Conservation (phyloP, 108 stramenopile species). For the Mediolabrus comicus region DNA sequence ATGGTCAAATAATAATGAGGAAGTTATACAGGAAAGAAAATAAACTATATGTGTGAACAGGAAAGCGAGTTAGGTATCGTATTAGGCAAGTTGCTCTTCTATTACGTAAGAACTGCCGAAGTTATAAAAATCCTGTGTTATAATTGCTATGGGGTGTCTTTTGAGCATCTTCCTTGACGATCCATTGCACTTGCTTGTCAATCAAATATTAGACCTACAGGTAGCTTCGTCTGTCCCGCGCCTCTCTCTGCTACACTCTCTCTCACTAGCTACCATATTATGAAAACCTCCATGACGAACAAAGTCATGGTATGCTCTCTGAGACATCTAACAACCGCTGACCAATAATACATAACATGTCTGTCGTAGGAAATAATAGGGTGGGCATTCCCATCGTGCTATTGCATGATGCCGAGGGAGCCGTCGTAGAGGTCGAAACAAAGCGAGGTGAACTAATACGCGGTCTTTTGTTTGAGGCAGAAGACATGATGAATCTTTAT, state of each 20-base stretch:
- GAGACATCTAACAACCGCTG: too few relatives aligned
- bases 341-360: conserved; percentile 52
- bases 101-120: neutral
- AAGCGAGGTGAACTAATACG: conserved; percentile 83
- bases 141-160: too few relatives aligned
- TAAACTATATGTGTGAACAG: neutral
- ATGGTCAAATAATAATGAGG: neutral
- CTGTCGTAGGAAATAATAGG: conserved; percentile 88
- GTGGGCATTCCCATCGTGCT: conserved; percentile 90
- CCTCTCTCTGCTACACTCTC: too few relatives aligned
- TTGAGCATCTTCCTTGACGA: too few relatives aligned
- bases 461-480: conserved; percentile 86
- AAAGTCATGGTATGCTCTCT: too few relatives aligned
- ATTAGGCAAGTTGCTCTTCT: too few relatives aligned
- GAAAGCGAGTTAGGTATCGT: neutral
- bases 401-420: conserved; percentile 86
- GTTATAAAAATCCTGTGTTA: neutral
- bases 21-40: neutral
- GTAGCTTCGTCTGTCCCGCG: too few relatives aligned
- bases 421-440: conserved; percentile 84
- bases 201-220: too few relatives aligned
- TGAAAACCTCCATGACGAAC: too few relatives aligned
- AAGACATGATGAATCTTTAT: conserved; percentile 91
- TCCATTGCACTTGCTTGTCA: too few relatives aligned
- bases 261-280: too few relatives aligned